Percentiles rank a stretch among this genome's conserved stretches.
phyloP scores from a whole-genome alignment of 176 grass and related monocot genomes.

The Pontederia paniculata region DNA sequence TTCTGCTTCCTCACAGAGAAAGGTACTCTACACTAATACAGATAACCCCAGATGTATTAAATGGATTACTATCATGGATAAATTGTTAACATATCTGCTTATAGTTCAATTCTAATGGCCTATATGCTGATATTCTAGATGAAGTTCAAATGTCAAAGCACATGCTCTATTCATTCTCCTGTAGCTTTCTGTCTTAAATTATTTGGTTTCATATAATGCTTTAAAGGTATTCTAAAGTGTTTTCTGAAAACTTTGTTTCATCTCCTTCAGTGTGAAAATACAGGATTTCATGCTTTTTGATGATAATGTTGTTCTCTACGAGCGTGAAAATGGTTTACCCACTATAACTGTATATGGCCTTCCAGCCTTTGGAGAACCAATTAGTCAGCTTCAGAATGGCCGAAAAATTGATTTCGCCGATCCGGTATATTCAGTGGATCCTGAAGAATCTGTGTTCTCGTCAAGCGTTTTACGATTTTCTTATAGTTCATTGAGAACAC shows the following conservation, averaged over 20 bases:
- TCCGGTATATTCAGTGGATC: slow-evolving; percentile 50
- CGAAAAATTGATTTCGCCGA: slow-evolving; percentile 57
- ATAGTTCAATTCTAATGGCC: too few relatives aligned
- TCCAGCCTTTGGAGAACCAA: slow-evolving; percentile 48
- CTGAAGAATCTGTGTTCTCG: slow-evolving; percentile 44
- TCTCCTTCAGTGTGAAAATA: slow-evolving; percentile 84
- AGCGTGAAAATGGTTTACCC: slow-evolving; percentile 75
- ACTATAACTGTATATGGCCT: slow-evolving; percentile 56
- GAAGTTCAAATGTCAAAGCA: too few relatives aligned
- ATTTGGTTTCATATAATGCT: neutral
- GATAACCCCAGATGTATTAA: neutral
- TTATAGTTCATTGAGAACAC: slow-evolving; percentile 77
- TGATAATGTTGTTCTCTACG: slow-evolving; percentile 68
- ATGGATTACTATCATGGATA: neutral
- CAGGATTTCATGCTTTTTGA: slow-evolving; percentile 62
- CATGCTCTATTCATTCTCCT: too few relatives aligned
- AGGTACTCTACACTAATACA: slow-evolving; percentile 26
- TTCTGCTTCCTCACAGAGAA: slow-evolving; percentile 91
- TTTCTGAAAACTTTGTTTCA: slow-evolving; percentile 13
- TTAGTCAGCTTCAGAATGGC: slow-evolving; percentile 50
- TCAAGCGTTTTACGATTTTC: slow-evolving; percentile 55
- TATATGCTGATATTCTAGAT: too few relatives aligned
- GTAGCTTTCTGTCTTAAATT: neutral
- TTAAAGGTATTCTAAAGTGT: neutral
- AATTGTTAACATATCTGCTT: too few relatives aligned